These are phyloP conservation scores for Coemansia javaensis DNA, from an alignment of 192 early-diverging fungal species.

Conservation along the genomic window DNA sequence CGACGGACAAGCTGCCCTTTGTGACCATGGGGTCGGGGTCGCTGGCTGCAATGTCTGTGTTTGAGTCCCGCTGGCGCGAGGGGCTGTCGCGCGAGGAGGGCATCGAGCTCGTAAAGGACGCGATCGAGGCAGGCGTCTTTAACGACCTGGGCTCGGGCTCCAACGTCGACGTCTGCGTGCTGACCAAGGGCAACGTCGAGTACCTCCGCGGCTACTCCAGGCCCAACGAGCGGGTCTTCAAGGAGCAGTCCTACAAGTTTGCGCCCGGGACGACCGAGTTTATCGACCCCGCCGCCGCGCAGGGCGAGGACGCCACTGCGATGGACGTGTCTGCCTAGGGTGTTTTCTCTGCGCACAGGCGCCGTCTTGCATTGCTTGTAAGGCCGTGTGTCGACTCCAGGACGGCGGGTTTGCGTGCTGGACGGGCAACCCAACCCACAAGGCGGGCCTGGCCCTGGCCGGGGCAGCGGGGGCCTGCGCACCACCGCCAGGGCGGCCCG, in stretches of 20 bases:
- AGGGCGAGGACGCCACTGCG: slow-evolving; percentile 14
- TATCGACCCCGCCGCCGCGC: slow-evolving; percentile 5
- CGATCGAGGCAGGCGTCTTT: slow-evolving; percentile 97
- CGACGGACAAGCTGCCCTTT: slow-evolving; percentile 93
- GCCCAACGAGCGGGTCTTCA: slow-evolving; percentile 83
- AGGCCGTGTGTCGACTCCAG: too few species aligned
- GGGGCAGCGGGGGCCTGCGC: too few species aligned
- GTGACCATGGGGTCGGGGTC: slow-evolving; percentile 96
- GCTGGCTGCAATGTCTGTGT: slow-evolving; percentile 92
- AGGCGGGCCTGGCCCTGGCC: too few species aligned
- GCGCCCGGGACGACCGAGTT: slow-evolving; percentile 43
- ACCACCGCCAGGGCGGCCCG: too few species aligned
- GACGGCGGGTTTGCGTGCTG: too few species aligned
- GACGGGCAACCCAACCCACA: too few species aligned
- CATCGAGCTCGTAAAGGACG: slow-evolving; percentile 84
- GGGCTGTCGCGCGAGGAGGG: slow-evolving; percentile 84
- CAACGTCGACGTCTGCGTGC: slow-evolving; percentile 92
- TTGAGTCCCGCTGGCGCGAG: slow-evolving; percentile 80
- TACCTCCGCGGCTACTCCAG: slow-evolving; percentile 76
- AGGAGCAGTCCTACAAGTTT: slow-evolving; percentile 81
- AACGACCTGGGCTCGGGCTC: slow-evolving; percentile 98
- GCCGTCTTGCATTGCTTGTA: not conserved
- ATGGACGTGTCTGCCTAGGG: slow-evolving; percentile 42
- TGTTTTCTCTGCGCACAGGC: not conserved
- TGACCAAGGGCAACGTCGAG: slow-evolving; percentile 81